A percentile compares a stretch with the other conserved stretches of the same genome.
Evolutionary conservation across 306 rosid species (phyloP).

Genomic region (Glycine latifolia): DNA sequence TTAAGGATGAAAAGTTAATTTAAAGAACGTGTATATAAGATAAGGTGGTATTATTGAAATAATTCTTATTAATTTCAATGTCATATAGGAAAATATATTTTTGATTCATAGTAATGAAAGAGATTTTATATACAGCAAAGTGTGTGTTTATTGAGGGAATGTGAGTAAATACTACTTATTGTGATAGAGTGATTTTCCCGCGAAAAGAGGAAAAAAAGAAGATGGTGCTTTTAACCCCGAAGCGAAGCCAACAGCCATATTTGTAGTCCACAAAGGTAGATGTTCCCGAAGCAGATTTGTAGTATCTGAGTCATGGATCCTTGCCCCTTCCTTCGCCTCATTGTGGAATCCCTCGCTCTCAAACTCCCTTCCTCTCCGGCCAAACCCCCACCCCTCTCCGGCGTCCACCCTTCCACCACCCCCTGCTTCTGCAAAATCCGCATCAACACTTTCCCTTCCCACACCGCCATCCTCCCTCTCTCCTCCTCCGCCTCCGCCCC

Average conservation of each 20-base stretch:
- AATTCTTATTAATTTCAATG: too few species aligned
- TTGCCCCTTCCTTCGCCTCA: constrained; percentile 74
- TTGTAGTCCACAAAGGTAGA: constrained; percentile 26
- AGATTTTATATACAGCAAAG: too few species aligned
- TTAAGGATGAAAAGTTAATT: too few species aligned
- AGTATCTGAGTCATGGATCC: constrained; percentile 68
- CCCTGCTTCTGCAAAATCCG: constrained; percentile 84
- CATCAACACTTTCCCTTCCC: constrained; percentile 63
- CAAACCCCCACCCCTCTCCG: constrained; percentile 58
- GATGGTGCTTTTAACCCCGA: not conserved
- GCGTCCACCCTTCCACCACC: constrained; percentile 78
- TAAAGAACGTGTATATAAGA: too few species aligned
- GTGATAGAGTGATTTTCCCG: constrained; percentile 18
- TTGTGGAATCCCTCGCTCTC: constrained; percentile 69
- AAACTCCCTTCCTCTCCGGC: constrained; percentile 68
- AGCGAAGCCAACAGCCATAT: constrained; percentile 27
- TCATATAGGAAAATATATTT: too few species aligned
- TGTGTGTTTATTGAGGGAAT: too few species aligned
- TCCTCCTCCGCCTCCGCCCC: constrained; percentile 56
- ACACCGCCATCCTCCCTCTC: constrained; percentile 74
- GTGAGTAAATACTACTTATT: not conserved
- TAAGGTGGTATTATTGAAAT: too few species aligned
- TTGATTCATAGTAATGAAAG: too few species aligned
- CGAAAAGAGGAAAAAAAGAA: not conserved
- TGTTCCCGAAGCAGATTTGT: constrained; percentile 32